A percentile compares a stretch with the other conserved stretches of the same genome.
phyloP scores from a whole-genome alignment of 208 protist species.

The Angomonas deanei region DNA sequence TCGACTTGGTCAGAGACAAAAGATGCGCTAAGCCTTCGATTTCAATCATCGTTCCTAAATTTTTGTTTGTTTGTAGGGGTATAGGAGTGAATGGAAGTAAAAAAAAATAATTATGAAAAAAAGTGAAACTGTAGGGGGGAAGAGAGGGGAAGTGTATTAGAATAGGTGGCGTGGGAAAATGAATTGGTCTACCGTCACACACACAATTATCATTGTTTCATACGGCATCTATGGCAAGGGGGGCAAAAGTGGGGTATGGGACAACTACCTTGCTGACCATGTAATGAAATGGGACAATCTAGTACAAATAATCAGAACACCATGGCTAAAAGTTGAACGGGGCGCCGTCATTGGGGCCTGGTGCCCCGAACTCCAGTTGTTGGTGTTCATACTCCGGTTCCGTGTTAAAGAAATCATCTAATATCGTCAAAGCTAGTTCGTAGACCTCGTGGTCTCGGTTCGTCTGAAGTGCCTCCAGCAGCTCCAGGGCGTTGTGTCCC shows the following conservation, averaged over 20 bases:
- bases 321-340: not conserved
- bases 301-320: constrained; percentile 7
- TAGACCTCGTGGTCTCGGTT: constrained; percentile 95
- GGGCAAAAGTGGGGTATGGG: too few relatives aligned
- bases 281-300: too few relatives aligned
- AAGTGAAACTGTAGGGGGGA: not conserved
- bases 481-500: constrained; percentile 91
- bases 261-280: too few relatives aligned
- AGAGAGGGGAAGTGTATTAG: too few relatives aligned
- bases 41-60: constrained; percentile 73
- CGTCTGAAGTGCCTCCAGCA: constrained; percentile 93
- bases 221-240: too few relatives aligned
- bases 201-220: too few relatives aligned
- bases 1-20: constrained; percentile 31
- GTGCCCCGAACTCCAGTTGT: too few relatives aligned
- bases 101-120: constrained; percentile 10
- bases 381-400: constrained; percentile 56
- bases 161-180: too few relatives aligned
- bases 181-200: too few relatives aligned
- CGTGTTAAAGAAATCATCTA: constrained; percentile 87
- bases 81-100: not conserved
- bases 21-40: constrained; percentile 67
- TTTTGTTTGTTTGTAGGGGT: not conserved
- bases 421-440: constrained; percentile 88
- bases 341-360: too few relatives aligned